Evolutionary conservation across 176 grass and related monocot species (phyloP).

Genomic region (Luzula sylvatica): DNA sequence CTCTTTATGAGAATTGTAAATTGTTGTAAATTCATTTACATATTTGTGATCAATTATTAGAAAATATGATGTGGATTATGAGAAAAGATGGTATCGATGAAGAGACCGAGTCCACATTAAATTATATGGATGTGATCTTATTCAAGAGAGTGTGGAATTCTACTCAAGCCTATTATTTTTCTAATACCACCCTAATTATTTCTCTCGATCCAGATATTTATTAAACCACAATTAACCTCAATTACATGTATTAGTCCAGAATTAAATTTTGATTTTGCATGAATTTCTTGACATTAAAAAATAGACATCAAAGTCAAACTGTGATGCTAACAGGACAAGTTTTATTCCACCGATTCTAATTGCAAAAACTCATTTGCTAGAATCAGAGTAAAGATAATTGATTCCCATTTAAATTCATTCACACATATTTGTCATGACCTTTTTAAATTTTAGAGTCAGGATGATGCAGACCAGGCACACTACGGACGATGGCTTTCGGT

Average conservation of each 20-base stretch:
- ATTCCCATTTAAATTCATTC: too few relatives aligned
- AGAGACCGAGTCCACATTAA: constrained; percentile 49
- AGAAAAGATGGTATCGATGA: constrained; percentile 88
- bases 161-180: constrained; percentile 66
- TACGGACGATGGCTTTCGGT: constrained; percentile 92
- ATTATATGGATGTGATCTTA: constrained; percentile 80
- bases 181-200: not conserved
- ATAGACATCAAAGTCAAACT: constrained; percentile 73
- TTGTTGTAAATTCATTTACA: too few relatives aligned
- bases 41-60: too few relatives aligned
- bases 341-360: constrained; percentile 88
- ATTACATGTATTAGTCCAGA: too few relatives aligned
- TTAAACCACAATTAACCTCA: too few relatives aligned
- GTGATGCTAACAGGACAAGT: constrained; percentile 93
- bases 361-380: constrained; percentile 88
- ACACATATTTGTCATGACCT: not conserved
- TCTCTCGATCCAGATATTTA: too few relatives aligned
- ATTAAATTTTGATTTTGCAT: not conserved
- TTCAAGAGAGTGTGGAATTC: constrained; percentile 91
- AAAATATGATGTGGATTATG: constrained; percentile 63
- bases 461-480: constrained; percentile 33
- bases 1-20: too few relatives aligned
- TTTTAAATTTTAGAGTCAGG: not conserved
- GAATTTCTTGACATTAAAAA: constrained; percentile 28
- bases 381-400: constrained; percentile 69